These are phyloP conservation scores for Fusarium mundagurra DNA, from an alignment of 2,329 filamentous ascomycete species.

Conservation along the genomic window DNA sequence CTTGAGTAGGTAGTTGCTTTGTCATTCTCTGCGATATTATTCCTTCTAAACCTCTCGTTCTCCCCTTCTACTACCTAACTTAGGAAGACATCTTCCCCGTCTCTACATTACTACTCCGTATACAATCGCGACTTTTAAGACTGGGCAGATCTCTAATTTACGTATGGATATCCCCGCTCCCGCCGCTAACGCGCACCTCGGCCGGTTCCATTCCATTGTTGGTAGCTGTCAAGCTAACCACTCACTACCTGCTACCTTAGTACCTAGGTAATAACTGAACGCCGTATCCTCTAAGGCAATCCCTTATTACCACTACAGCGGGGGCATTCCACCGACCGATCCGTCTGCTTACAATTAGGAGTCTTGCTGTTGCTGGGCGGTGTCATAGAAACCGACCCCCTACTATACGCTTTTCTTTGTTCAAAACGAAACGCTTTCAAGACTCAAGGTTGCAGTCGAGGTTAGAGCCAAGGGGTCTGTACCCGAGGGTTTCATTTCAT, in stretches of 20 bases:
- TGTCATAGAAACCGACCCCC: not conserved
- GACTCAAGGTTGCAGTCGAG: not conserved
- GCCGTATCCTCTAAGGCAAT: not conserved
- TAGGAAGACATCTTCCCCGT: not conserved
- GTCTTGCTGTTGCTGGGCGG: slow-evolving; percentile 3
- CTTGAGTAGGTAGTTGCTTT: not conserved
- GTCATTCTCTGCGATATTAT: not conserved
- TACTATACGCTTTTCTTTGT: not conserved
- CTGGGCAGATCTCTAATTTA: slow-evolving; percentile 24
- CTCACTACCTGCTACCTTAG: not conserved
- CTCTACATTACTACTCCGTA: not conserved
- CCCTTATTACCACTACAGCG: slow-evolving; percentile 8
- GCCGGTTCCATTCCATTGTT: slow-evolving; percentile 11
- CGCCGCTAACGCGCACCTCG: slow-evolving; percentile 32
- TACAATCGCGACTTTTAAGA: not conserved
- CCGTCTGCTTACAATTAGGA: slow-evolving; percentile 15
- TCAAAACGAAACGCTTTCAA: slow-evolving; percentile 19
- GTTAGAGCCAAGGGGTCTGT: not conserved
- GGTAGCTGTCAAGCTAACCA: slow-evolving; percentile 12
- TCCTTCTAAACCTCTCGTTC: not conserved
- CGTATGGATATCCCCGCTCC: slow-evolving; percentile 23
- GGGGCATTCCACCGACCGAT: slow-evolving; percentile 10
- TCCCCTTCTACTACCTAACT: not conserved
- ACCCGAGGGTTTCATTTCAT: slow-evolving; percentile 9
- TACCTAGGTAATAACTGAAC: not conserved